Evolutionary conservation across 495 filamentous ascomycete species (phyloP).

Genomic region (Pseudoneurospora amorphoporcata): DNA sequence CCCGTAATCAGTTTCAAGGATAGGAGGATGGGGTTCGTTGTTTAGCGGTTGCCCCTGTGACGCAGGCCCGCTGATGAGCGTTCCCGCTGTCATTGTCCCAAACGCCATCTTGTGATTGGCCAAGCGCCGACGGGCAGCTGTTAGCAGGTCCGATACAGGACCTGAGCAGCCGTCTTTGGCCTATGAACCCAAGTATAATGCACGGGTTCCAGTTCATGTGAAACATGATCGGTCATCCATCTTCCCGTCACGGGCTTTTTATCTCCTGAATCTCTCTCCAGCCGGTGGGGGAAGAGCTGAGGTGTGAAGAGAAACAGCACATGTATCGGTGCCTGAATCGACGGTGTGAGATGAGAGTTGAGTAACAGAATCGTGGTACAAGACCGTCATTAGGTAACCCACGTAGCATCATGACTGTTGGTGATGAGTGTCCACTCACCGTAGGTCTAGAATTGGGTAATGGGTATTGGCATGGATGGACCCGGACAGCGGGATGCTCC

Average conservation of each 20-base stretch:
- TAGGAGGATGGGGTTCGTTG: background rate
- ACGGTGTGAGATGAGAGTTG: background rate
- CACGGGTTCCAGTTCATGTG: background rate
- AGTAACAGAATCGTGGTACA: background rate
- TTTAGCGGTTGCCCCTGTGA: slow-evolving; percentile 5
- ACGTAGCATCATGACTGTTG: background rate
- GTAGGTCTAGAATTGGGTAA: background rate
- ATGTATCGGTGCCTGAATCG: background rate
- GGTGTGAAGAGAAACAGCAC: background rate
- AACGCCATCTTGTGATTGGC: slow-evolving; percentile 3
- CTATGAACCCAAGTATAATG: background rate
- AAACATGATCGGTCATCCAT: background rate
- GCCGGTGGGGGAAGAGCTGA: background rate
- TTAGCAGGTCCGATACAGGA: background rate
- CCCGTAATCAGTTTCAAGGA: background rate
- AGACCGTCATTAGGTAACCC: background rate
- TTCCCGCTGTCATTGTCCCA: slow-evolving; percentile 5
- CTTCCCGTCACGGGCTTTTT: background rate
- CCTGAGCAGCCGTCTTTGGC: background rate
- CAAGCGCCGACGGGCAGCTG: background rate
- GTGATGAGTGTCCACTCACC: background rate
- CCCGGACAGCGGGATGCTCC: background rate
- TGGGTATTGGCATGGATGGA: background rate
- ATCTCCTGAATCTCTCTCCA: background rate
- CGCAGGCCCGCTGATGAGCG: slow-evolving; percentile 9